Conservation (phyloP, 306 rosid genomes). For the Canavalia ensiformis region DNA sequence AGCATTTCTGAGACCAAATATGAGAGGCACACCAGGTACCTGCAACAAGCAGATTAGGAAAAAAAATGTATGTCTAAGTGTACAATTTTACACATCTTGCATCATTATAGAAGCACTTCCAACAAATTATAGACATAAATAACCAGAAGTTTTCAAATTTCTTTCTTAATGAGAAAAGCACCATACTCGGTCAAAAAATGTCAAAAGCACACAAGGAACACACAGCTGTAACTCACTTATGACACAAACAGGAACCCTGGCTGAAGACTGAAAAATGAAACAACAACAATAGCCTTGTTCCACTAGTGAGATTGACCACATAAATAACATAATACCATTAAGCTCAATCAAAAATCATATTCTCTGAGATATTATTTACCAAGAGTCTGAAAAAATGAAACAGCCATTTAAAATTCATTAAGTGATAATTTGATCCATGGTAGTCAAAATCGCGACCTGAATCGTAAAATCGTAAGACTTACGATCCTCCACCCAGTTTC, state of each 20-base stretch:
- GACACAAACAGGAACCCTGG: not conserved
- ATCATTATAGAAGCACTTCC: not conserved
- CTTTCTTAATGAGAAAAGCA: not conserved
- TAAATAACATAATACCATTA: too few species aligned
- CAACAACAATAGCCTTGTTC: too few species aligned
- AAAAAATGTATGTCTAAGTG: not conserved
- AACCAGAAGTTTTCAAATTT: not conserved
- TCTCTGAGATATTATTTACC: too few species aligned
- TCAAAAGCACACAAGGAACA: not conserved
- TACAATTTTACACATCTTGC: slow-evolving; percentile 14
- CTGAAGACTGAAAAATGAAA: not conserved
- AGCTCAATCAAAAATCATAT: too few species aligned
- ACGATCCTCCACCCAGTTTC: too few species aligned
- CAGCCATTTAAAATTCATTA: slow-evolving; percentile 6
- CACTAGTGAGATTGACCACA: too few species aligned
- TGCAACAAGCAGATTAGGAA: slow-evolving; percentile 47
- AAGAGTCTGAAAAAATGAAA: too few species aligned
- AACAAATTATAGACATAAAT: not conserved
- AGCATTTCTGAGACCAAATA: slow-evolving; percentile 75
- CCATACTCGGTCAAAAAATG: slow-evolving; percentile 5
- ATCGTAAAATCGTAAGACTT: too few species aligned
- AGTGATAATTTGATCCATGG: not conserved
- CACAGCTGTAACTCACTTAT: not conserved
- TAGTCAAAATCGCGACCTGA: too few species aligned
- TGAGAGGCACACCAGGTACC: slow-evolving; percentile 87